Base-by-base conservation (phyloP, 2,329 filamentous ascomycete species). In the Colletotrichum sojae region DNA sequence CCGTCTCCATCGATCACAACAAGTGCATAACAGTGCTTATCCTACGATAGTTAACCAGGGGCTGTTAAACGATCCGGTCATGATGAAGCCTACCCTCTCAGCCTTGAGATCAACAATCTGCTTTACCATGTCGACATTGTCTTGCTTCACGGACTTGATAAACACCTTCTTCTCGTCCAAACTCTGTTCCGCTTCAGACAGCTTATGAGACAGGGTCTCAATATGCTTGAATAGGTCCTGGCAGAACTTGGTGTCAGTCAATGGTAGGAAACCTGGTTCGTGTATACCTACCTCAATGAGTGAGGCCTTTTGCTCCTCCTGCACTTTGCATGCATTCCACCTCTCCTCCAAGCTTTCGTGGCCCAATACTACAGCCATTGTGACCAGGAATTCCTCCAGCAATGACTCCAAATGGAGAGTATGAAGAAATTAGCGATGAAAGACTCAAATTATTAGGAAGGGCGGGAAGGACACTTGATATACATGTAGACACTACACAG, bases 1-100 rank as follows among this genome's bases (percentile, higher is more conserved):
- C 75, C 76, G 63, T 82, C 80, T 4, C 80, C 80, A 69, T 82
- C 80, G 63, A 82, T 75, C 16, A 82, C 63, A 49, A 81, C 78
- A 10, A 75, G 76, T 61, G 76, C 76, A 72, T 77, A 81, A 66
- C 54, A 69, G 18, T 75, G 67, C 15, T 69, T 70, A 49, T 71
- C 70, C 75, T 76, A 39, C 13, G 10, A 9, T 36, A 3, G 46
- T 68, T 3, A 68, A 2, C 8, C 8, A 27, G 18, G 2, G 5
- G 43, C 16, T 18, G 43, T 10, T 18, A 43, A 16, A 43, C 16
- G 18, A 22, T 25, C 5, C 9, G n/a, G 6, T 4, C 49, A 25
- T 16, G n/a, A 8, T 43, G 10, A 0, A 18, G 1, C 6, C 8
- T 12, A 59, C 65, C 18, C 59, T 66, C 10, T 66, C 53, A 2